Base-by-base conservation (phyloP, 2,329 filamentous ascomycete genomes). In the Canariomyces notabilis region DNA sequence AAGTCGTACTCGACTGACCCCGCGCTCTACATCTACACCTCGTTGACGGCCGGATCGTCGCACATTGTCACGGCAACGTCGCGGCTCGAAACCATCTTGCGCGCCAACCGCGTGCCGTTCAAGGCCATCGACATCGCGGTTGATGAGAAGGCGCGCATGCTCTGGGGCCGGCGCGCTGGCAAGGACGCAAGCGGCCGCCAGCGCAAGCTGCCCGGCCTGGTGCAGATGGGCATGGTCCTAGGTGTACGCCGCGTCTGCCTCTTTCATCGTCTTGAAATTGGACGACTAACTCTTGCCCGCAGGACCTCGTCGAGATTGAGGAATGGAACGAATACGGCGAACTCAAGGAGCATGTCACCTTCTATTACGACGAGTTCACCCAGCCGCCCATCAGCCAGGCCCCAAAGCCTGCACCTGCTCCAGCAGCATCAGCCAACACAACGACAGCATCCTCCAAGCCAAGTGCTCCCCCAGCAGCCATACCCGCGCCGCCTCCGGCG, bases 311-410 rank as follows among this genome's bases (percentile, higher is more conserved):
- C 54, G 85, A 97, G 67, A 82, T 97, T 53, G 93, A 98, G 69
- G 93, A 98, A 64, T 97, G 91, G 93, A 98, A 98, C 72, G 93
- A 98, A 66, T 96, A 94, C 67, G 89, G 89, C 67, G 91, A 97
- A 69, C 79, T 98, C 51, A 89, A 89, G 66, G 81, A 91, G 67
- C 85, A 91, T 59, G 81, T 97, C 58, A 82, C 75, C 50, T 79
- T 85, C 57, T 80, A 77, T 67, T 77, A 77, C 63, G 79, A 82
- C 68, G 78, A 82, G 56, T 71, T 70, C 59, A 80, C 77, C 39
- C 77, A 80, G 56, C 75, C 77, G 26, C 63, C 72, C 63, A 73
- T 77, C 67, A 64, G 71, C 69, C 65, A 77, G 57, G 72, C 74
- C 42, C 72, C 74, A 14, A 69, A 71, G 36, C 66, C 69, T 29